These are phyloP conservation scores for Xylaria palmicola DNA, from an alignment of 495 filamentous ascomycete genomes.

Conservation along the genomic window DNA sequence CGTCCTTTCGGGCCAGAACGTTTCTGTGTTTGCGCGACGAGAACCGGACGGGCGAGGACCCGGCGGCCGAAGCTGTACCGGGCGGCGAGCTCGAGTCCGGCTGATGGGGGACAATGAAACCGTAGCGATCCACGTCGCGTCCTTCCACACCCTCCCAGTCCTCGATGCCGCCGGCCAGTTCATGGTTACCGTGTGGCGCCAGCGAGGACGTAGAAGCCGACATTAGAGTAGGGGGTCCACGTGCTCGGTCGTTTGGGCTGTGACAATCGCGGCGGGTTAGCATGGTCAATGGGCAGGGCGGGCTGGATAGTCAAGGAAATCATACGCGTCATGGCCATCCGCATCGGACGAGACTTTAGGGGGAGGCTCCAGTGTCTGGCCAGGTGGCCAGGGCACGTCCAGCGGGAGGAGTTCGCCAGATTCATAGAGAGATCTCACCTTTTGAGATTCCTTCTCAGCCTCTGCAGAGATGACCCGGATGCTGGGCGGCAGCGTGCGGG, in stretches of 20 bases:
- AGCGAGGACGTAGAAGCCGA: slow-evolving; percentile 42
- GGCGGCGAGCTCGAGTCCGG: slow-evolving; percentile 27
- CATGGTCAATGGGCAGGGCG: slow-evolving; percentile 26
- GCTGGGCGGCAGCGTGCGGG: slow-evolving; percentile 36
- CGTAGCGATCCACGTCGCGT: slow-evolving; percentile 88
- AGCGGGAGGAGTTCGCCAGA: slow-evolving; percentile 61
- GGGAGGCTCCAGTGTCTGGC: slow-evolving; percentile 46
- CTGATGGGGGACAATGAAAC: slow-evolving; percentile 72
- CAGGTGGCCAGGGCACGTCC: slow-evolving; percentile 38
- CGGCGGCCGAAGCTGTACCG: slow-evolving; percentile 34
- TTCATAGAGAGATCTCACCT: slow-evolving; percentile 91
- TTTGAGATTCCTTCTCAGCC: slow-evolving; percentile 80
- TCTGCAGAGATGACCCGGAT: slow-evolving; percentile 68
- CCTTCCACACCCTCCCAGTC: slow-evolving; percentile 92
- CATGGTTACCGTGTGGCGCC: slow-evolving; percentile 37
- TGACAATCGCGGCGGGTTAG: slow-evolving; percentile 24
- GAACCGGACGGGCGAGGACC: slow-evolving; percentile 29
- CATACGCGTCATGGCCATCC: slow-evolving; percentile 53
- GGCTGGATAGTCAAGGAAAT: slow-evolving; percentile 46
- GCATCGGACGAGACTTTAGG: slow-evolving; percentile 45
- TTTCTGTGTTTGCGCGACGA: slow-evolving; percentile 40
- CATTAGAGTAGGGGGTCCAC: slow-evolving; percentile 27
- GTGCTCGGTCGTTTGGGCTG: slow-evolving; percentile 25
- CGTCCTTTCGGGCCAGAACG: slow-evolving; percentile 41
- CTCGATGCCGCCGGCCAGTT: slow-evolving; percentile 81